Evolutionary conservation across 2,329 filamentous ascomycete genomes (phyloP), one percentile per base, ranked within the genome.

Genomic region (Aaosphaeria arxii): DNA sequence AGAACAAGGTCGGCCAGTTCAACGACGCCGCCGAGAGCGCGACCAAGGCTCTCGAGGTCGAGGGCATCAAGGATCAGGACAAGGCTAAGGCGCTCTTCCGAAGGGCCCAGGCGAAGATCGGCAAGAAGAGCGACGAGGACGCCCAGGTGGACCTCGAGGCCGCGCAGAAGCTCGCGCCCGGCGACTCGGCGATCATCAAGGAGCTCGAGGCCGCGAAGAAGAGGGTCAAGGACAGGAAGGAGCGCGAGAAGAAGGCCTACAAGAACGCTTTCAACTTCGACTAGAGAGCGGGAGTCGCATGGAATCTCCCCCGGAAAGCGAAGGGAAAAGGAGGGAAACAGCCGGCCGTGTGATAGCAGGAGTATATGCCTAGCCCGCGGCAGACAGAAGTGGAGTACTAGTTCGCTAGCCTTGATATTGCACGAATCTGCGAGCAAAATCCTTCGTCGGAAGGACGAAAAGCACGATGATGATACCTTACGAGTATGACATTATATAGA

Each of bases 201-300:
- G 91, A 96, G 74, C 79, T 95, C 46, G 79, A 81, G 13, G 74
- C 79, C n/a, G 84, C 94, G 45, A 95, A 91, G 82, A 86, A 86
- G 75, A 83, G 80, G 61, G 81, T 87, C 29, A 79, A 83, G 7
- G 88, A 86, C 49, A 81, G 87, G 52, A 80, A 84, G 53, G 87
- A 88, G 69, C 95, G 91, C 82, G 89, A 96, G 78, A 95, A 91
- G 82, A 89, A 88, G 59, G 87, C 86, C 5, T 95, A 92, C 70
- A 88, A 87, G 76, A 97, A 95, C 76, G 94, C 95, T 74, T 97
- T 97, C 67, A 62, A 69, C 52, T 69, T 70, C 48, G 71, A 77
- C 38, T 85, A 36, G 33, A 36, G 17, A 24, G 17, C 17, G 17
- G 17, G 17, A 24, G 3, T 24, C 17, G 17, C 2, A 24, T 24